phyloP scores from a whole-genome alignment of 352 stramenopile genomes.

The Phytophthora pluvialis region DNA sequence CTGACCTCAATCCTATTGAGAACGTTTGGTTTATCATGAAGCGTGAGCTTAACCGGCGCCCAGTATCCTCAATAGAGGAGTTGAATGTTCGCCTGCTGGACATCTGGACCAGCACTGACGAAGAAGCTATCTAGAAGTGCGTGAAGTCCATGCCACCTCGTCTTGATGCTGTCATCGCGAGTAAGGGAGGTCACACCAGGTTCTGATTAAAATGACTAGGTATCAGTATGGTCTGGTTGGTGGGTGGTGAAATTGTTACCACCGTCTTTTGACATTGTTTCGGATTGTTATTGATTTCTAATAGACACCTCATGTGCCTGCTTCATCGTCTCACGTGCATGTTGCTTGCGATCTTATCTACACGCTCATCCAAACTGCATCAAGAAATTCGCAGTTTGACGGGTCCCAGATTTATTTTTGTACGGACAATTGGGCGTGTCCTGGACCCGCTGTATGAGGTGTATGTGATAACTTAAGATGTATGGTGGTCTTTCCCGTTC shows the following conservation, averaged over 20 bases:
- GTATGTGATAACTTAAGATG: too few relatives aligned
- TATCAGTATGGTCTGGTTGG: not conserved
- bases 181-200: not conserved
- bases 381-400: too few relatives aligned
- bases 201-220: too few relatives aligned
- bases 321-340: too few relatives aligned
- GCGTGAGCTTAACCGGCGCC: not conserved
- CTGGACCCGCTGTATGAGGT: too few relatives aligned
- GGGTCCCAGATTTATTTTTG: too few relatives aligned
- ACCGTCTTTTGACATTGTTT: not conserved
- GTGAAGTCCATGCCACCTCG: not conserved
- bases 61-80: slow-evolving; percentile 1
- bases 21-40: slow-evolving; percentile 14
- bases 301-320: too few relatives aligned
- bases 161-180: not conserved
- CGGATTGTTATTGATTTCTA: too few relatives aligned
- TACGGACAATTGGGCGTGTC: too few relatives aligned
- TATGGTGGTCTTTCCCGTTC: too few relatives aligned
- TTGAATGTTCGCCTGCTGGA: not conserved
- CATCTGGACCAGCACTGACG: slow-evolving; percentile 1
- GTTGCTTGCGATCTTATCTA: too few relatives aligned
- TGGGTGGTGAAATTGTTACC: not conserved
- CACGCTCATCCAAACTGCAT: too few relatives aligned
- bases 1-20: slow-evolving; percentile 19
- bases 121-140: not conserved